These are phyloP conservation scores for Amauroascus verrucosus DNA, from an alignment of 2,329 filamentous ascomycete genomes.

Conservation along the genomic window DNA sequence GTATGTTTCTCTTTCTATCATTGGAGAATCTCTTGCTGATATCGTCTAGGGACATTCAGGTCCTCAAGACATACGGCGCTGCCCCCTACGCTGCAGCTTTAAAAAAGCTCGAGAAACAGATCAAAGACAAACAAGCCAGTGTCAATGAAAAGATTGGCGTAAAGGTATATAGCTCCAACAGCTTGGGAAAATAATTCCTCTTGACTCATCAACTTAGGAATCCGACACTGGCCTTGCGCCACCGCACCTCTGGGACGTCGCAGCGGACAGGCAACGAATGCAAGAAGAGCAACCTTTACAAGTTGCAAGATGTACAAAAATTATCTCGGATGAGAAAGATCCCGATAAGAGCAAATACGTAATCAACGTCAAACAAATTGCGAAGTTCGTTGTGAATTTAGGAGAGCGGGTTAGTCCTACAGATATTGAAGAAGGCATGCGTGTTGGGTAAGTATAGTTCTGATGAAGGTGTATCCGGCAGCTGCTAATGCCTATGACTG, in stretches of 20 bases:
- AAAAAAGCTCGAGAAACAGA: constrained; percentile 97
- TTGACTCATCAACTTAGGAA: constrained; percentile 49
- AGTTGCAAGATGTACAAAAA: constrained; percentile 97
- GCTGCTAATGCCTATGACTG: constrained; percentile 12
- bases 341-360: constrained; percentile 99
- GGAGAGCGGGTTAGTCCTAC: constrained; percentile 94
- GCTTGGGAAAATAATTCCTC: background rate
- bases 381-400: constrained; percentile 97
- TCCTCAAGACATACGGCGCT: constrained; percentile 96
- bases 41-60: constrained; percentile 77
- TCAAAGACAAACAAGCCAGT: constrained; percentile 96
- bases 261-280: constrained; percentile 97
- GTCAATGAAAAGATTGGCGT: constrained; percentile 95
- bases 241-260: constrained; percentile 97
- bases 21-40: constrained; percentile 22
- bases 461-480: background rate
- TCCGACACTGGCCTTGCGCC: constrained; percentile 97
- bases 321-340: constrained; percentile 94
- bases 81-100: constrained; percentile 87
- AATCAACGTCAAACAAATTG: constrained; percentile 99
- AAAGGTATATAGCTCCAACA: constrained; percentile 26
- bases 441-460: constrained; percentile 56
- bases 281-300: constrained; percentile 94
- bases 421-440: constrained; percentile 99
- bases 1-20: constrained; percentile 45